Evolutionary conservation across 441 rosid genomes (phyloP).

Genomic region (Aquilaria agallochum): DNA sequence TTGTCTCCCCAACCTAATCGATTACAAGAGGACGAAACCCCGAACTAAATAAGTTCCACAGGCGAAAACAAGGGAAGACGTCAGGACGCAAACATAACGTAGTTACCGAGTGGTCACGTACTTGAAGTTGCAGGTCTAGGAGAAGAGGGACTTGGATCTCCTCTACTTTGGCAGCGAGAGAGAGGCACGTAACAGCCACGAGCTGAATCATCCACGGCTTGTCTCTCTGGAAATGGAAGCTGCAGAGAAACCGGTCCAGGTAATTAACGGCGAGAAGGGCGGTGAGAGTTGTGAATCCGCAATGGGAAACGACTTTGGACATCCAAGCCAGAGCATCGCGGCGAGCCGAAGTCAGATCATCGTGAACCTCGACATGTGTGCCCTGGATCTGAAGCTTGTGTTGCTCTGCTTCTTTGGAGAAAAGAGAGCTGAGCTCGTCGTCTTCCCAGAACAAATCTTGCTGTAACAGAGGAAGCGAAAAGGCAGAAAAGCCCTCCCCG

Average conservation of each 20-base stretch:
- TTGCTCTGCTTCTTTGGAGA: constrained; percentile 45
- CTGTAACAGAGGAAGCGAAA: constrained; percentile 32
- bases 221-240: constrained; percentile 39
- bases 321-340: constrained; percentile 55
- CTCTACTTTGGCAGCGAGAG: constrained; percentile 92
- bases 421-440: constrained; percentile 65
- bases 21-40: constrained; percentile 2
- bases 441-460: constrained; percentile 82
- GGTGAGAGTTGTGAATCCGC: constrained; percentile 68
- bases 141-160: constrained; percentile 88
- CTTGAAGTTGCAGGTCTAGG: constrained; percentile 85
- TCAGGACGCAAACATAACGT: not conserved
- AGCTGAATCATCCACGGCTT: constrained; percentile 96
- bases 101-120: constrained; percentile 18
- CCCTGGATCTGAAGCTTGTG: constrained; percentile 11
- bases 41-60: not conserved
- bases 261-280: constrained; percentile 67
- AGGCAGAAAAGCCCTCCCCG: constrained; percentile 12
- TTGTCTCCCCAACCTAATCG: constrained; percentile 63
- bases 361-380: constrained; percentile 16
- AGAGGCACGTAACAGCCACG: constrained; percentile 77
- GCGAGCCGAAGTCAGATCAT: constrained; percentile 27
- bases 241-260: constrained; percentile 67
- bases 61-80: not conserved
- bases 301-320: constrained; percentile 44